Evolutionary conservation across 192 early-diverging fungal genomes (phyloP).

Genomic region (Podila verticillata): DNA sequence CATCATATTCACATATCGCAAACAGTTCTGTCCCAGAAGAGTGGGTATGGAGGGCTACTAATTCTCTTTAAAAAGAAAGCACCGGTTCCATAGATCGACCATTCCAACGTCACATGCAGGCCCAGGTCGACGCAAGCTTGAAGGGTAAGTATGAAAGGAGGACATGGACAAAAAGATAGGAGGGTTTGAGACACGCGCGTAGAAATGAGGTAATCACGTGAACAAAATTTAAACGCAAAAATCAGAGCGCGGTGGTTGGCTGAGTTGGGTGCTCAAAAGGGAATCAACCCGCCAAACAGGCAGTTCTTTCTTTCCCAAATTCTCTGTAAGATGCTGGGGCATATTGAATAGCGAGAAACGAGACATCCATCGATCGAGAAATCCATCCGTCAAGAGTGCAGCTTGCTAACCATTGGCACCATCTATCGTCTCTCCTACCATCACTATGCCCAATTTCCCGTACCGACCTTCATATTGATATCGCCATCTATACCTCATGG

Average conservation of each 20-base stretch:
- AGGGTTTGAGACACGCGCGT: too few relatives aligned
- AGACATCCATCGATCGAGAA: conserved; percentile 33
- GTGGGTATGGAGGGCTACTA: too few relatives aligned
- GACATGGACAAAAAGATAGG: too few relatives aligned
- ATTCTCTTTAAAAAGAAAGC: too few relatives aligned
- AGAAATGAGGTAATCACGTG: too few relatives aligned
- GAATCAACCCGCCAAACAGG: neutral
- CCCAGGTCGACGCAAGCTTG: too few relatives aligned
- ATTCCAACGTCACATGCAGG: too few relatives aligned
- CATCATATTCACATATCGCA: neutral
- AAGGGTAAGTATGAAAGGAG: too few relatives aligned
- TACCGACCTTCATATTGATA: neutral
- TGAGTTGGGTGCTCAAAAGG: conserved; percentile 6
- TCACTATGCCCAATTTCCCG: neutral
- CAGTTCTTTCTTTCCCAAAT: conserved; percentile 8
- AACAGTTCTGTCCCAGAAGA: too few relatives aligned
- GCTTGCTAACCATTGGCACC: conserved; percentile 4
- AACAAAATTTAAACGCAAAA: neutral
- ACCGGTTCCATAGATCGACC: too few relatives aligned
- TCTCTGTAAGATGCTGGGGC: conserved; percentile 5
- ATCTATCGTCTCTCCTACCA: neutral
- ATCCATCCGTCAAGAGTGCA: conserved; percentile 28
- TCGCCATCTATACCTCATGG: neutral
- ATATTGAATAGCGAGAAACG: neutral
- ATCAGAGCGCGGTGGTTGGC: neutral